Conservation (phyloP, 495 filamentous ascomycete species). For the Penicillium desertorum region DNA sequence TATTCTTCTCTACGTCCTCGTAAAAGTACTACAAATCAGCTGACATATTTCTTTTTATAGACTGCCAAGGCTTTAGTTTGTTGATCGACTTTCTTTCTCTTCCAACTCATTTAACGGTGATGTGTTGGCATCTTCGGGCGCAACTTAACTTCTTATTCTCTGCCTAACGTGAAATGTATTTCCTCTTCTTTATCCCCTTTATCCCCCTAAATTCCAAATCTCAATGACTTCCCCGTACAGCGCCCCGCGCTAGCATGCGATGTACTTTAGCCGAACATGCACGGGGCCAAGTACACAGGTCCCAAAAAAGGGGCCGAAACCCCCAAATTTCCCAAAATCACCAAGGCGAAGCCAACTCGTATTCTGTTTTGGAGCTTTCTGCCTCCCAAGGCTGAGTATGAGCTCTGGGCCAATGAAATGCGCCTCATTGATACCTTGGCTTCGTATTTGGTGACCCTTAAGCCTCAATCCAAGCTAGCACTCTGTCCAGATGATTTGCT, state of each 20-base stretch:
- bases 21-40: neutral
- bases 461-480: conserved; percentile 4
- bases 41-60: conserved; percentile 2
- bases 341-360: neutral
- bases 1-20: neutral
- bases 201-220: neutral
- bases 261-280: neutral
- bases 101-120: neutral
- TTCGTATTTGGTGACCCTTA: conserved; percentile 6
- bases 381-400: neutral
- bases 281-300: neutral
- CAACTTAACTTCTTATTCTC: conserved; percentile 1
- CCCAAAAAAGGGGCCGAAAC: conserved; percentile 1
- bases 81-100: conserved; percentile 2
- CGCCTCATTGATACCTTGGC: neutral
- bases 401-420: neutral
- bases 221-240: neutral
- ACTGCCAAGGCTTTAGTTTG: conserved; percentile 4
- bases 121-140: conserved; percentile 11
- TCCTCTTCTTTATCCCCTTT: no score
- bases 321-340: neutral
- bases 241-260: neutral
- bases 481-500: neutral
- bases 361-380: neutral
- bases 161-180: neutral